Evolutionary conservation across 2,329 filamentous ascomycete species (phyloP).

Genomic region (Monilinia laxa): DNA sequence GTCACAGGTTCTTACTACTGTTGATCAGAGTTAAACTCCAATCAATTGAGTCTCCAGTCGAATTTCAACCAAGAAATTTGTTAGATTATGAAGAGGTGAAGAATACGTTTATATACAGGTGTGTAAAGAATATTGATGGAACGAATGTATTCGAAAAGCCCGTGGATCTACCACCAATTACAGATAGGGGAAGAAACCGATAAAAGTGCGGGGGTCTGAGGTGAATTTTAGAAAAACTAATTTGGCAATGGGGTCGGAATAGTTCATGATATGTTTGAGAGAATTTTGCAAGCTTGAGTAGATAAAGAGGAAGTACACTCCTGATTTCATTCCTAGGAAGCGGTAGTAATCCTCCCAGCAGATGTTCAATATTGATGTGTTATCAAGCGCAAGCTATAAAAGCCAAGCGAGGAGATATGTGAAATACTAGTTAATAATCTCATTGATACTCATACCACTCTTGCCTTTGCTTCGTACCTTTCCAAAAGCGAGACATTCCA

Average conservation of each 20-base stretch:
- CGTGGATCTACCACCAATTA: no score
- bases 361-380: not conserved
- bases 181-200: not conserved
- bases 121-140: no score
- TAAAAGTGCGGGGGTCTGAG: not conserved
- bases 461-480: slow-evolving; percentile 49
- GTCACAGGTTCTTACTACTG: no score
- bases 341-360: not conserved
- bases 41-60: no score
- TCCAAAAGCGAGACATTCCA: slow-evolving; percentile 67
- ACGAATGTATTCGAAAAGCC: no score
- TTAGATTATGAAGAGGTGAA: no score
- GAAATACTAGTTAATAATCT: not conserved
- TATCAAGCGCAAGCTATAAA: not conserved
- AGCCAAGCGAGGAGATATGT: not conserved
- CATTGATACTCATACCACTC: not conserved
- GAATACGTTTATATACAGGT: no score
- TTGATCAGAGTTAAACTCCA: no score
- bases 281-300: not conserved
- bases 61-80: no score
- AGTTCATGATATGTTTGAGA: slow-evolving; percentile 2
- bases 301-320: slow-evolving; percentile 2
- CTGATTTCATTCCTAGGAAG: slow-evolving; percentile 4
- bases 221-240: not conserved
- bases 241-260: slow-evolving; percentile 6